Evolutionary conservation across 108 stramenopile species (phyloP), one percentile per base, ranked within the genome.

Genomic region (Skeletonema grethae): DNA sequence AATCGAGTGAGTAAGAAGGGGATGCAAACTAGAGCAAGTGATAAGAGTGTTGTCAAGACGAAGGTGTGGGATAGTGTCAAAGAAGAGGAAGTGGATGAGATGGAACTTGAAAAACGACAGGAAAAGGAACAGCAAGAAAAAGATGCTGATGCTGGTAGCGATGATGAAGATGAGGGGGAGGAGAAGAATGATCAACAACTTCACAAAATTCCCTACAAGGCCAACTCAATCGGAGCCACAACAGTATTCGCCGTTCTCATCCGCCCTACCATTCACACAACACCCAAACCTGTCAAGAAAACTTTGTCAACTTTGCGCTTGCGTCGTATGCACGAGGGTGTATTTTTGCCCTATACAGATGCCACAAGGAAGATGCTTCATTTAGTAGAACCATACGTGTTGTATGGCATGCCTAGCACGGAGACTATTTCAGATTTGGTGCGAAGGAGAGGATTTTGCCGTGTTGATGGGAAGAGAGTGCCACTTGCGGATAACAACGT

Each of bases 401-500:
- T 91, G 12, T 95, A 95, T 71, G 94, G 94, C 8, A 72, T 65
- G 12, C 89, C 89, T 0, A 82, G 84, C n/a, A 78, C 77, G 50
- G 85, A 81, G 35, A 85, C 91, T 18, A 82, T 95, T 9, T 71
- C 76, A 22, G 94, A 95, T 83, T 75, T 95, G 68, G 88, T 95
- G 15, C 67, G 83, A 48, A 80, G 90, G 25, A 76, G 89, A 53
- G 90, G 91, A 62, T 84, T 75, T 70, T 90, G 90, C 63, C 70
- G 60, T 22, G 69, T 91, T 0, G 85, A 90, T 12, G 88, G 87
- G 16, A 83, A 86, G 77, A 83, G 89, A 31, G 87, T 91, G 30
- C 90, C 91, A 11, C 67, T 95, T 22, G 79, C 88, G 15, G 91
- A 95, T 69, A 95, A 95, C 63, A 91, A 86, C 73, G 84, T 92